Percentiles rank a stretch among this genome's conserved stretches.
phyloP scores from a whole-genome alignment of 257 asterid genomes.

The Asclepias syriaca region DNA sequence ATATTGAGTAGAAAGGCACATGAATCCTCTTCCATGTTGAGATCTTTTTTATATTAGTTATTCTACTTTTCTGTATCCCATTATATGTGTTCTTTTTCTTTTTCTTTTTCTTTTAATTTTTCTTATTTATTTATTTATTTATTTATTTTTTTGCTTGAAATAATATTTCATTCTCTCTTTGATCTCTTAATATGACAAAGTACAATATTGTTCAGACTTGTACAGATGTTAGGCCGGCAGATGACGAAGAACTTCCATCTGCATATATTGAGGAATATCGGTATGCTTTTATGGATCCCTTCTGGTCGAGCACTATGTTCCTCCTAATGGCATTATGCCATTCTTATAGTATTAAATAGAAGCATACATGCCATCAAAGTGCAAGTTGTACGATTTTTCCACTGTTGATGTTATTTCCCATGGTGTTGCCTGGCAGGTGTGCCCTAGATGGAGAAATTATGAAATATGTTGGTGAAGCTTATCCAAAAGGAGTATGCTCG shows the following conservation, averaged over 20 bases:
- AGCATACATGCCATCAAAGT: neutral
- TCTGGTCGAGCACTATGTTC: no score
- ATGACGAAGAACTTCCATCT: conserved; percentile 89
- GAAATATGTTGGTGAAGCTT: conserved; percentile 82
- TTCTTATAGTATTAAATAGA: neutral
- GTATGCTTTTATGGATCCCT: conserved; percentile 27
- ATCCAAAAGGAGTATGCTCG: conserved; percentile 83
- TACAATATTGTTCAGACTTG: conserved; percentile 52
- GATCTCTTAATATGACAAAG: conserved; percentile 7
- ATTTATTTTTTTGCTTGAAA: neutral
- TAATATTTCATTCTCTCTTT: conserved; percentile 1
- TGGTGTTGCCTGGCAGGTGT: conserved; percentile 38
- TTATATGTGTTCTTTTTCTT: neutral
- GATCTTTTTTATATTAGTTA: neutral
- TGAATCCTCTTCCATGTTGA: neutral
- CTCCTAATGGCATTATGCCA: neutral
- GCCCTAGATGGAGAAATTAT: conserved; percentile 77
- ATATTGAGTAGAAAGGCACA: neutral
- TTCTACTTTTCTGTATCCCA: neutral
- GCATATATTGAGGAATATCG: conserved; percentile 81
- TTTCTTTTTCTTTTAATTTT: neutral
- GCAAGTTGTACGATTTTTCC: neutral
- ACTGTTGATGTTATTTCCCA: conserved; percentile 11
- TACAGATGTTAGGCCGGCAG: conserved; percentile 65
- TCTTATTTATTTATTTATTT: no score